Evolutionary conservation across 805 yeast species (phyloP), one percentile per base, ranked within the genome.

Genomic region (Saturnispora hagleri): DNA sequence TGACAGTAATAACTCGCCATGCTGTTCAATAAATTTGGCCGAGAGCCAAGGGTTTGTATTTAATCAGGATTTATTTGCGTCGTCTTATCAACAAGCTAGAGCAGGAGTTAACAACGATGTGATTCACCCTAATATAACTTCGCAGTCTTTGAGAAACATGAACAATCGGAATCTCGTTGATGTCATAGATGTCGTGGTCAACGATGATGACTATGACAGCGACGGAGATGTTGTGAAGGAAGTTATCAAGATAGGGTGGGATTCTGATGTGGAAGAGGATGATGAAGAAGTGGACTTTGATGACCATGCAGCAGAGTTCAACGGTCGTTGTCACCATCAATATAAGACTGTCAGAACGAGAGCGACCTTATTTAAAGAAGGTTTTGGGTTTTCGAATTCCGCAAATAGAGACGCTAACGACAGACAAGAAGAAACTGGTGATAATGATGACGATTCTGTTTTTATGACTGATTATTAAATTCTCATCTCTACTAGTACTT

Each of bases 11-110:
- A 53, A 41, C 22, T 41, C 63, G n/a, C 67, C 75, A 6, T 57
- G 69, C 1, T 72, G 61, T 51, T 69, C 74, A 15, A 71, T 82
- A 36, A 72, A 77, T 15, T 67, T 82, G 40, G 73, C 71, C 24
- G 85, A 83, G 59, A 76, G 84, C 33, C 90, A 85, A 61, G 93
- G 93, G 3, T 85, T 84, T 59, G 66, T 77, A 2, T 85, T 88
- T 79, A 84, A 85, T 62, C 90, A 84, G 60, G 90, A 84, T 59
- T 66, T 84, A 45, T 85, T 84, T 72, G 90, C 89, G 2, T 72
- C 82, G 1, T 81, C 82, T 28, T 81, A 80, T 62, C 86, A 82
- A 60, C 90, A 84, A 53, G 68, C 65, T 44, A 65, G 73, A 46
- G 74, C 73, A 1, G 67, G 68, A 0, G 51, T 62, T n/a, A 51